phyloP scores from a whole-genome alignment of 441 rosid genomes.

The Cnidoscolus chayamansa region DNA sequence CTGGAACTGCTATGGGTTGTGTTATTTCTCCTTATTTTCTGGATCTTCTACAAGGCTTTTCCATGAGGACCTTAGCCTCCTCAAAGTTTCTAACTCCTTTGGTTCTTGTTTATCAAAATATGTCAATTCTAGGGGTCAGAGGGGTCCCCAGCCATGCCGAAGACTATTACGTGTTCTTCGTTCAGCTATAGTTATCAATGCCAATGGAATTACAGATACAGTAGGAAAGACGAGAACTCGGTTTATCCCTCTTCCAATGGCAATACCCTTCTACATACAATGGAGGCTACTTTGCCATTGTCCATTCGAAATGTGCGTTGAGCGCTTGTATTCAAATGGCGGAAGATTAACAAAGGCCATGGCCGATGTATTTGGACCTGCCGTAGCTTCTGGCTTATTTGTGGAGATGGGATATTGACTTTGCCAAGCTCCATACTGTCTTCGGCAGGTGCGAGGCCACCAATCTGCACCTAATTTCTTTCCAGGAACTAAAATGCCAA shows the following conservation, averaged over 20 bases:
- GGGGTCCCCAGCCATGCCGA: constrained; percentile 62
- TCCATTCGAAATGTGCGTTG: constrained; percentile 57
- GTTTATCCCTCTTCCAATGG: constrained; percentile 63
- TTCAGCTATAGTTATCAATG: constrained; percentile 50
- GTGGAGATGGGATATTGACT: constrained; percentile 82
- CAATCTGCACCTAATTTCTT: constrained; percentile 79
- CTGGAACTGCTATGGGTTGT: constrained; percentile 81
- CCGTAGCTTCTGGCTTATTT: constrained; percentile 78
- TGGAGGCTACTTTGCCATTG: constrained; percentile 65
- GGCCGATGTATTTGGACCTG: constrained; percentile 67
- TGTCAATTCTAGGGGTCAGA: constrained; percentile 63
- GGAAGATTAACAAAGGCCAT: constrained; percentile 46
- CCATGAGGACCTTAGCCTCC: constrained; percentile 42
- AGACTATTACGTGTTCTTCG: constrained; percentile 66
- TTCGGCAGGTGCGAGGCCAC: constrained; percentile 58
- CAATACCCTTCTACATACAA: constrained; percentile 62
- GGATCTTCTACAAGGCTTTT: constrained; percentile 77
- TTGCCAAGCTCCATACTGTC: constrained; percentile 68
- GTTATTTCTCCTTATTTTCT: constrained; percentile 64
- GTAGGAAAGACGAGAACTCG: constrained; percentile 37
- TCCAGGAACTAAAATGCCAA: constrained; percentile 31
- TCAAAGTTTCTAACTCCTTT: constrained; percentile 58
- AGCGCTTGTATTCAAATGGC: constrained; percentile 72
- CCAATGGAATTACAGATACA: constrained; percentile 49
- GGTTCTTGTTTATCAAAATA: constrained; percentile 49